Base-by-base conservation (phyloP, 1,139 yeast species). In the Suhomyces bokatorum region DNA sequence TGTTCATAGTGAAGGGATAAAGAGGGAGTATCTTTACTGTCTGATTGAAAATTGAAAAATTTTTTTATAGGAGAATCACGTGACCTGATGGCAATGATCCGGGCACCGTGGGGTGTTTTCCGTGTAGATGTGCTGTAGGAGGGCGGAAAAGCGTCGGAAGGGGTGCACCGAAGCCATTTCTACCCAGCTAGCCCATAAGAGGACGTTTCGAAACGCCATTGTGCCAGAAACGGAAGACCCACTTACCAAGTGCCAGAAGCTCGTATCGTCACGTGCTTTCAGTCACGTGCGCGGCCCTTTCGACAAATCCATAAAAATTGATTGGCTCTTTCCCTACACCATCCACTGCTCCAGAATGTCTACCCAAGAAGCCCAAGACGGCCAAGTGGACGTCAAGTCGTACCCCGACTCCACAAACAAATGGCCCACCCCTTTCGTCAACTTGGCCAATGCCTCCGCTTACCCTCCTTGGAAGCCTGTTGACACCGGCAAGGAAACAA, bases 381-480 rank as follows among this genome's bases (percentile, higher is more conserved):
- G 48, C 37, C 52, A 45, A 32, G 55, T 42, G 22, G 57, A 46
- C 24, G 52, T 43, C 22, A 48, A 44, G 35, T 35, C 45, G 24
- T 57, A 47, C 37, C 77, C 78, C 37, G 72, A 67, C 56, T 62
- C 78, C 42, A 65, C 70, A 28, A 59, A 64, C 64, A 73, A 71
- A 54, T 67, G 63, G 60, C 78, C 78, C 33, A 64, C 67, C 39
- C 76, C 78, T 29, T 70, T 74, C 50, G 75, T 64, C 40, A 73
- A 71, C 58, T 54, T 73, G 53, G 52, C 64, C 48, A 67, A 64
- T 45, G 70, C 75, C 35, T 56, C 60, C 39, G 78, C 75, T 0
- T 74, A 71, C 59, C 78, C 78, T n/a, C 55, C 63, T 40, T 74
- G 72, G 69, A 63, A 59, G 47, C 79, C 79, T 26, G 64, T 74